These are phyloP conservation scores for Pichia pseudocactophila DNA, from an alignment of 805 yeast genomes.

Conservation along the genomic window DNA sequence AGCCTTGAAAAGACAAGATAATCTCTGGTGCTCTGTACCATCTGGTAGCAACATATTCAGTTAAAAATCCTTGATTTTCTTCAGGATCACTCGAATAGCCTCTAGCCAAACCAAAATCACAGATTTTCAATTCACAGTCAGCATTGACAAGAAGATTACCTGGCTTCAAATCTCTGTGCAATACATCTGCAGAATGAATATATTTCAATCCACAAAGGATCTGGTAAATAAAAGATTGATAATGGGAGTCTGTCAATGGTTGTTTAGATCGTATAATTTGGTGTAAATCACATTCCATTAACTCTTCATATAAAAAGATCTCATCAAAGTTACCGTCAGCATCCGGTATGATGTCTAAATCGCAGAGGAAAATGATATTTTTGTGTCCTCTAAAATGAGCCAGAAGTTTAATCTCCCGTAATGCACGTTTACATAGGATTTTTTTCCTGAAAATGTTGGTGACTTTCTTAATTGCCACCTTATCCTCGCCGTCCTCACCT, in stretches of 20 bases:
- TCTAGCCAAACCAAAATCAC: constrained; percentile 94
- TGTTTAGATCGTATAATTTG: constrained; percentile 93
- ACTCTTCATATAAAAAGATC: constrained; percentile 85
- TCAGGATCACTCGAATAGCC: constrained; percentile 79
- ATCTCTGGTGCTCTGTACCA: constrained; percentile 99
- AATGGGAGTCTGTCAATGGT: constrained; percentile 88
- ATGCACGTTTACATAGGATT: constrained; percentile 82
- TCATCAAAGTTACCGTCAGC: constrained; percentile 72
- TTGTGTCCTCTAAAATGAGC: constrained; percentile 95
- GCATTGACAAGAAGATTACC: constrained; percentile 90
- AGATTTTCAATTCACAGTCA: constrained; percentile 90
- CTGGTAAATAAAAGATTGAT: constrained; percentile 88
- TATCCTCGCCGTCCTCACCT: constrained; percentile 65
- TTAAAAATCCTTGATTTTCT: constrained; percentile 85
- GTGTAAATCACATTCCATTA: constrained; percentile 98
- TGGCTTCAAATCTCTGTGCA: constrained; percentile 92
- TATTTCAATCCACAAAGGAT: constrained; percentile 88
- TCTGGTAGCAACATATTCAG: constrained; percentile 96
- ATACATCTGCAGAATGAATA: constrained; percentile 90
- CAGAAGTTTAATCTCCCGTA: constrained; percentile 81
- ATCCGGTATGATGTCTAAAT: constrained; percentile 81
- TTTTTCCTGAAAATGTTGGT: constrained; percentile 90
- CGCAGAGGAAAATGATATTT: constrained; percentile 91
- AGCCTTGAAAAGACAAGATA: constrained; percentile 88
- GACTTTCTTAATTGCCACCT: constrained; percentile 92